A percentile compares a stretch with the other conserved stretches of the same genome.
Evolutionary conservation across 169 alveolate genomes (phyloP).

Genomic region (Plasmodium billcollinsi): DNA sequence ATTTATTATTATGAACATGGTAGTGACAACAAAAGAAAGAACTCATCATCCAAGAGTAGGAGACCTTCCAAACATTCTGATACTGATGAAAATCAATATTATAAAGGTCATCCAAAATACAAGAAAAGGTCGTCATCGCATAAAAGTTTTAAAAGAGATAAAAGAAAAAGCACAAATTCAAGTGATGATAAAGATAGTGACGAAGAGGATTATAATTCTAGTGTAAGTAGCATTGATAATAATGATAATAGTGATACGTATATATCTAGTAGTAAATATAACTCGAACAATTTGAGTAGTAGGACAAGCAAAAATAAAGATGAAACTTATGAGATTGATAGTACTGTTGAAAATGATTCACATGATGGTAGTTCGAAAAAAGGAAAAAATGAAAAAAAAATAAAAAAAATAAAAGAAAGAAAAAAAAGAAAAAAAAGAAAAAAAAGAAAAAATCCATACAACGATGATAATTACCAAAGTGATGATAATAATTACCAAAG

Average conservation of each 20-base stretch:
- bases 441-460: slow-evolving; percentile 31
- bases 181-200: neutral
- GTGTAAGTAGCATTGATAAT: slow-evolving; percentile 12
- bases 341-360: slow-evolving; percentile 34
- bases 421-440: neutral
- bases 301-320: slow-evolving; percentile 10
- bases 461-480: neutral
- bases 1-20: slow-evolving; percentile 27
- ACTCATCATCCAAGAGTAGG: neutral
- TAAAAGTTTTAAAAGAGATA: neutral
- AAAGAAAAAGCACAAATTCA: slow-evolving; percentile 1
- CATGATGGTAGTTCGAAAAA: slow-evolving; percentile 14
- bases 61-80: neutral
- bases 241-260: slow-evolving; percentile 31
- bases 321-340: slow-evolving; percentile 20
- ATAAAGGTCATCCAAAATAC: neutral
- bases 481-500: neutral
- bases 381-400: slow-evolving; percentile 1
- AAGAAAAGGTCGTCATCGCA: neutral
- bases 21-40: neutral
- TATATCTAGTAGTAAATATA: slow-evolving; percentile 28
- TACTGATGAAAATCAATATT: neutral
- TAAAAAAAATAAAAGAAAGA: too few species aligned
- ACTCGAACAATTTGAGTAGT: slow-evolving; percentile 7
- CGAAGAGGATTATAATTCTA: neutral